Conservation (phyloP, 2,329 filamentous ascomycete species). For the Talaromyces sp. region DNA sequence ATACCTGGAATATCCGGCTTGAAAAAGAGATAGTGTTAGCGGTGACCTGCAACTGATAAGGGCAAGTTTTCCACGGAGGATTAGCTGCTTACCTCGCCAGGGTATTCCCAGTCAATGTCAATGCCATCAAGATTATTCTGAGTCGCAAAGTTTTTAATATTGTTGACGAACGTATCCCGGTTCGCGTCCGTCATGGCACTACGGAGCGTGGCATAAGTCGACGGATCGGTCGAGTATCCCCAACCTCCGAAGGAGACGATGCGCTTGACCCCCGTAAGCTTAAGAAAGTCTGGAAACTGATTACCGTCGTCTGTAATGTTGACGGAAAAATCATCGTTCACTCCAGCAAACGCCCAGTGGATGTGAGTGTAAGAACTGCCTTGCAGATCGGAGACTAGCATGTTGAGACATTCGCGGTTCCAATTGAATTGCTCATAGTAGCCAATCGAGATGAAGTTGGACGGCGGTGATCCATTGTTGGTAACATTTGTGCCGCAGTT, state of each 20-base stretch:
- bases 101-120: conserved; percentile 35
- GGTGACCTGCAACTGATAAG: background rate
- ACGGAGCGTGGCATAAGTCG: conserved; percentile 36
- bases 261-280: conserved; percentile 22
- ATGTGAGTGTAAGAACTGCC: conserved; percentile 29
- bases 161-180: conserved; percentile 31
- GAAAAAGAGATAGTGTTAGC: background rate
- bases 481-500: conserved; percentile 32
- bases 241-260: conserved; percentile 44
- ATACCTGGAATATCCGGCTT: background rate
- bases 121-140: conserved; percentile 32
- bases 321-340: conserved; percentile 28
- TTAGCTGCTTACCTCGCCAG: conserved; percentile 18
- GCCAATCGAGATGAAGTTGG: conserved; percentile 17
- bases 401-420: conserved; percentile 27
- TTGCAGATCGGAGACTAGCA: conserved; percentile 16
- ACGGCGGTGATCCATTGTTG: background rate
- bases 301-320: conserved; percentile 12
- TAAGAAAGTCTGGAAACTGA: conserved; percentile 6
- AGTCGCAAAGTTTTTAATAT: conserved; percentile 37
- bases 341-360: conserved; percentile 34
- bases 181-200: conserved; percentile 31
- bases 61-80: background rate
- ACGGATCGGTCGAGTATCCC: conserved; percentile 35
- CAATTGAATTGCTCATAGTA: conserved; percentile 31